A percentile compares a stretch with the other conserved stretches of the same genome.
Evolutionary conservation across 2,329 filamentous ascomycete genomes (phyloP).

Genomic region (Xylariaceae sp.): DNA sequence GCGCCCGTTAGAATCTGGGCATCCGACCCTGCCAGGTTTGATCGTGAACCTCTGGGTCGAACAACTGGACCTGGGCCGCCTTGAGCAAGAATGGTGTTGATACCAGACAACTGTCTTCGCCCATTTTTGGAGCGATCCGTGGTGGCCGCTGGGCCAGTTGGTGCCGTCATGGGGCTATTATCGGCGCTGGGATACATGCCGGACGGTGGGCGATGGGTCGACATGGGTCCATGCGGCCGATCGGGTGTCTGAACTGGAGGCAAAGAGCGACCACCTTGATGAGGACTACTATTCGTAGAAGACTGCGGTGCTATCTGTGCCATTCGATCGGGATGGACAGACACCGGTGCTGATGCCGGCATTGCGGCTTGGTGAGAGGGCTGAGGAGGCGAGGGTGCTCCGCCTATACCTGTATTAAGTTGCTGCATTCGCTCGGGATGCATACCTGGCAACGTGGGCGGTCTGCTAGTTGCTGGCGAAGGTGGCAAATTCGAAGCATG

Average conservation of each 20-base stretch:
- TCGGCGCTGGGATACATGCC: conserved; percentile 21
- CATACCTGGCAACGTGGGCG: conserved; percentile 23
- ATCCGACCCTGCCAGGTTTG: conserved; percentile 49
- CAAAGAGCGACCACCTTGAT: conserved; percentile 24
- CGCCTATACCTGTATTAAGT: conserved; percentile 17
- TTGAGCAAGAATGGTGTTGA: conserved; percentile 53
- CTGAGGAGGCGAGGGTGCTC: conserved; percentile 13
- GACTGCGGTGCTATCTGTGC: conserved; percentile 33
- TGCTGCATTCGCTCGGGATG: conserved; percentile 32
- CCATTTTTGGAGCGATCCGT: conserved; percentile 36
- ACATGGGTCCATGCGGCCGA: conserved; percentile 27
- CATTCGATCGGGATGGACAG: conserved; percentile 41
- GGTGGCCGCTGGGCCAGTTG: conserved; percentile 31
- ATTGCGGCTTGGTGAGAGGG: neutral
- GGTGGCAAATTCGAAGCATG: conserved; percentile 22
- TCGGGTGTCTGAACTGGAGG: conserved; percentile 31
- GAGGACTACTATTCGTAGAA: conserved; percentile 21
- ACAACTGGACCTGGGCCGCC: conserved; percentile 31
- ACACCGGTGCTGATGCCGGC: conserved; percentile 17
- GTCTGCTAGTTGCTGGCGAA: conserved; percentile 19
- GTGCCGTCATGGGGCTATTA: conserved; percentile 28
- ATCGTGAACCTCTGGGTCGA: conserved; percentile 36
- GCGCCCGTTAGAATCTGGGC: conserved; percentile 54
- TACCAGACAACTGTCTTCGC: conserved; percentile 54
- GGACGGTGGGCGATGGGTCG: conserved; percentile 25